Percentiles rank a stretch among this genome's conserved stretches.
These are phyloP conservation scores for Psilocybe azurescens DNA, from an alignment of 768 basidiomycete genomes.

Conservation along the genomic window DNA sequence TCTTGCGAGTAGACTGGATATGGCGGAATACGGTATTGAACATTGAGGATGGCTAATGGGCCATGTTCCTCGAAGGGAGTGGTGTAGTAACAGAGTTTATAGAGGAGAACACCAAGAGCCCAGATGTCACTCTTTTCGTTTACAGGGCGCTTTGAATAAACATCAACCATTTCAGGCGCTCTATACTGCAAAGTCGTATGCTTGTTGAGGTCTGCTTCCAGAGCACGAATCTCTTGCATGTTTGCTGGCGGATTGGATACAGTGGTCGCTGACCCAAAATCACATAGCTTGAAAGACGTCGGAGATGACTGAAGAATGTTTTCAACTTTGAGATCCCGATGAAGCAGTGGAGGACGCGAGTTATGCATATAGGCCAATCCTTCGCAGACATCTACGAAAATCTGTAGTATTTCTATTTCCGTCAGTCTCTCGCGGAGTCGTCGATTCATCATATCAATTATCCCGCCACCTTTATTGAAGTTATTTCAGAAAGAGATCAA, in stretches of 20 bases:
- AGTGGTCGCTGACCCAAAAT: slow-evolving; percentile 92
- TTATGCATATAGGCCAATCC: slow-evolving; percentile 98
- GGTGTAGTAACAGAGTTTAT: slow-evolving; percentile 99
- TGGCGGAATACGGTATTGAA: slow-evolving; percentile 90
- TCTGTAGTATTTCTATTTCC: slow-evolving; percentile 95
- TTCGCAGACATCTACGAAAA: slow-evolving; percentile 97
- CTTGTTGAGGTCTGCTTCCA: slow-evolving; percentile 91
- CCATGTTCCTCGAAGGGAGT: slow-evolving; percentile 99
- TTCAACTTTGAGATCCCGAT: slow-evolving; percentile 98
- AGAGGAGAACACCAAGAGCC: slow-evolving; percentile 95
- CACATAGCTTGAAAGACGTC: slow-evolving; percentile 93
- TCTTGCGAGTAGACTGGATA: slow-evolving; percentile 87
- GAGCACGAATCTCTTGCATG: slow-evolving; percentile 81
- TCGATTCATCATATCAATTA: slow-evolving; percentile 99
- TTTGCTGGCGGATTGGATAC: slow-evolving; percentile 78
- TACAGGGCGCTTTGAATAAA: slow-evolving; percentile 78
- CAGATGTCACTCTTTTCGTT: slow-evolving; percentile 98
- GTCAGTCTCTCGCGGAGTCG: slow-evolving; percentile 92
- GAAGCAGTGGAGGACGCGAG: slow-evolving; percentile 86
- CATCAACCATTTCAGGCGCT: slow-evolving; percentile 99
- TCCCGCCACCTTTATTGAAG: slow-evolving; percentile 78
- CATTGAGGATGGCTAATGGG: slow-evolving; percentile 93
- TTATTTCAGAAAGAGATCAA: no score
- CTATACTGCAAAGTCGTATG: slow-evolving; percentile 98
- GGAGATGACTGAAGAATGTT: slow-evolving; percentile 92